phyloP scores from a whole-genome alignment of 495 filamentous ascomycete species.

The Talaromyces proteolyticus region DNA sequence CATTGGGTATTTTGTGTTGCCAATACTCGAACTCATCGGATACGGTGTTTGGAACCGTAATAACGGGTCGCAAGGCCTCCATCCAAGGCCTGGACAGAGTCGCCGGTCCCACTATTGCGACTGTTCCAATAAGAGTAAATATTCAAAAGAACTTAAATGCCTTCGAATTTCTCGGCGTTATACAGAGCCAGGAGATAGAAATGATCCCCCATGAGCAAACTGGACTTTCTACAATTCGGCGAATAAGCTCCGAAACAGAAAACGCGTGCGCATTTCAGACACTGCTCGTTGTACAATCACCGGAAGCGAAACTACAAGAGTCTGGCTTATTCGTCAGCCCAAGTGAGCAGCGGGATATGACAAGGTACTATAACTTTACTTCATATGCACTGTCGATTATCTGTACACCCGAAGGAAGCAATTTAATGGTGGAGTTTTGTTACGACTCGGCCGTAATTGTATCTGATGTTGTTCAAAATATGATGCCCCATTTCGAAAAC shows the following conservation, averaged over 20 bases:
- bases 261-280: slow-evolving; percentile 1
- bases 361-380: slow-evolving; percentile 16
- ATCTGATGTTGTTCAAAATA: not conserved
- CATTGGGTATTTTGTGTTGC: slow-evolving; percentile 33
- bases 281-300: slow-evolving; percentile 2
- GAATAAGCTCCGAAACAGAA: slow-evolving; percentile 9
- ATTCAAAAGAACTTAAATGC: not conserved
- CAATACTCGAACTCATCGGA: slow-evolving; percentile 29
- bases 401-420: slow-evolving; percentile 14
- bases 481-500: not conserved
- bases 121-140: not conserved
- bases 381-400: slow-evolving; percentile 11
- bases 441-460: slow-evolving; percentile 45
- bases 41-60: slow-evolving; percentile 32
- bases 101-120: slow-evolving; percentile 5
- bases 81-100: slow-evolving; percentile 2
- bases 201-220: slow-evolving; percentile 27
- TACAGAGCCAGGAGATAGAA: slow-evolving; percentile 1
- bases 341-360: not conserved
- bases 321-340: not conserved
- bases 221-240: slow-evolving; percentile 27
- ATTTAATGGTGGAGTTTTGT: slow-evolving; percentile 29
- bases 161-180: not conserved
- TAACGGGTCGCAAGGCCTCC: slow-evolving; percentile 17
- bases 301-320: not conserved